These are phyloP conservation scores for Saccharomyces kudriavzevii DNA, from an alignment of 805 yeast genomes.

Conservation along the genomic window DNA sequence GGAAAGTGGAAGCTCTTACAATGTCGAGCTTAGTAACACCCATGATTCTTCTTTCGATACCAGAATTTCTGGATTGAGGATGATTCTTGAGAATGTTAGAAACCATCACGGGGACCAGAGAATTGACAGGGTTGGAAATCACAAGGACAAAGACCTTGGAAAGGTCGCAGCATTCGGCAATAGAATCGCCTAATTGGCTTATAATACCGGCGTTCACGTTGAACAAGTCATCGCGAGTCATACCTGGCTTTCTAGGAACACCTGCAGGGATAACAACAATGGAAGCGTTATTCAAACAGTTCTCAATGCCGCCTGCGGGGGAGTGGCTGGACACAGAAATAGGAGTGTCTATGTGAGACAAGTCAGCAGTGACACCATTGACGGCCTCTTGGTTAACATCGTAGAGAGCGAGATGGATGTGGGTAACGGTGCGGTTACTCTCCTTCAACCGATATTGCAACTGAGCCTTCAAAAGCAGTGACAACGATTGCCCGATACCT, in stretches of 20 bases:
- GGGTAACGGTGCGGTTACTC: slow-evolving; percentile 40
- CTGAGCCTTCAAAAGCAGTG: slow-evolving; percentile 62
- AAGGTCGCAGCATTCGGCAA: slow-evolving; percentile 49
- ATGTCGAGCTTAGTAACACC: slow-evolving; percentile 88
- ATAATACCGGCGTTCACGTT: slow-evolving; percentile 78
- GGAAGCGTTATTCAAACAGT: slow-evolving; percentile 21
- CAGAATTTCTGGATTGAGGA: slow-evolving; percentile 36
- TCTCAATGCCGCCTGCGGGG: slow-evolving; percentile 36
- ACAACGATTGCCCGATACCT: slow-evolving; percentile 90
- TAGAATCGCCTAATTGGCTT: slow-evolving; percentile 61
- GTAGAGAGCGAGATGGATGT: slow-evolving; percentile 51
- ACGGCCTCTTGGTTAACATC: slow-evolving; percentile 60
- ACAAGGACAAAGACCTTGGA: slow-evolving; percentile 73
- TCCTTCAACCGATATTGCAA: slow-evolving; percentile 18
- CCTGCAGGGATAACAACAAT: slow-evolving; percentile 61
- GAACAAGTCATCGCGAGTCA: slow-evolving; percentile 87
- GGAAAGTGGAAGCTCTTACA: slow-evolving; percentile 73
- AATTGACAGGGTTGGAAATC: slow-evolving; percentile 90
- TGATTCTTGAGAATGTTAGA: slow-evolving; percentile 57
- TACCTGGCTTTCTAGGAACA: slow-evolving; percentile 88
- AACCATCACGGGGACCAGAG: slow-evolving; percentile 83
- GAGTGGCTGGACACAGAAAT: slow-evolving; percentile 51
- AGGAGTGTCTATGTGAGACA: slow-evolving; percentile 72
- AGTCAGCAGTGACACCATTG: slow-evolving; percentile 83
- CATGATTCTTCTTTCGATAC: slow-evolving; percentile 63